phyloP scores from a whole-genome alignment of 768 basidiomycete species.

The Phanerodontia chrysosporium region DNA sequence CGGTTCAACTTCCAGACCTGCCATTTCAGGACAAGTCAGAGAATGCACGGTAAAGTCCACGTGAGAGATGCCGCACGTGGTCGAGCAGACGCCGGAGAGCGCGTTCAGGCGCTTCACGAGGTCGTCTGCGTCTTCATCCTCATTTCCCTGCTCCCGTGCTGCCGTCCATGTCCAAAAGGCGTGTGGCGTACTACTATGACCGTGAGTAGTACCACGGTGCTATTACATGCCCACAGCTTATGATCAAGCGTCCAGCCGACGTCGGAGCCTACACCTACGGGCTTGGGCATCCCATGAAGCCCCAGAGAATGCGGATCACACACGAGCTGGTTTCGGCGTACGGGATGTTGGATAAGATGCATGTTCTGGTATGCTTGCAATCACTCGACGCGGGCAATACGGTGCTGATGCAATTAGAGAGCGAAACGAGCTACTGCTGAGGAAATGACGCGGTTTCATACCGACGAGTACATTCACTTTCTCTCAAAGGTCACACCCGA shows the following conservation, averaged over 20 bases:
- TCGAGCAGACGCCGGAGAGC: not conserved
- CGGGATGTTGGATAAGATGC: conserved; percentile 92
- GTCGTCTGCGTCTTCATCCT: not conserved
- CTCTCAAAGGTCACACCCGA: conserved; percentile 86
- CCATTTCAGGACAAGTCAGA: not conserved
- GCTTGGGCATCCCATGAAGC: conserved; percentile 92
- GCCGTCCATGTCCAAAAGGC: conserved; percentile 39
- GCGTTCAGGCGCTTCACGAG: not conserved
- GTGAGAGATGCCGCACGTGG: not conserved
- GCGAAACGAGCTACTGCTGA: conserved; percentile 32
- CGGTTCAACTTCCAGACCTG: not conserved
- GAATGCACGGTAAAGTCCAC: not conserved
- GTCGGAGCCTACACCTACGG: conserved; percentile 80
- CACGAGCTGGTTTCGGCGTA: conserved; percentile 91
- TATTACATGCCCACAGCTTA: too few relatives aligned
- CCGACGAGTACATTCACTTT: conserved; percentile 97
- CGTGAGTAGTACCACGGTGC: conserved; percentile 34
- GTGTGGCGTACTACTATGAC: conserved; percentile 81
- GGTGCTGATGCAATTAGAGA: not conserved
- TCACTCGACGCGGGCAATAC: not conserved
- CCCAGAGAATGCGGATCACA: conserved; percentile 89
- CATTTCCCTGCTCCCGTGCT: not conserved
- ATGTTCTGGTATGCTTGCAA: conserved; percentile 64
- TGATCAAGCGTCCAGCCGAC: conserved; percentile 45
- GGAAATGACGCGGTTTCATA: conserved; percentile 89